These are phyloP conservation scores for Pichia inconspicua DNA, from an alignment of 1,139 yeast species.

Conservation along the genomic window DNA sequence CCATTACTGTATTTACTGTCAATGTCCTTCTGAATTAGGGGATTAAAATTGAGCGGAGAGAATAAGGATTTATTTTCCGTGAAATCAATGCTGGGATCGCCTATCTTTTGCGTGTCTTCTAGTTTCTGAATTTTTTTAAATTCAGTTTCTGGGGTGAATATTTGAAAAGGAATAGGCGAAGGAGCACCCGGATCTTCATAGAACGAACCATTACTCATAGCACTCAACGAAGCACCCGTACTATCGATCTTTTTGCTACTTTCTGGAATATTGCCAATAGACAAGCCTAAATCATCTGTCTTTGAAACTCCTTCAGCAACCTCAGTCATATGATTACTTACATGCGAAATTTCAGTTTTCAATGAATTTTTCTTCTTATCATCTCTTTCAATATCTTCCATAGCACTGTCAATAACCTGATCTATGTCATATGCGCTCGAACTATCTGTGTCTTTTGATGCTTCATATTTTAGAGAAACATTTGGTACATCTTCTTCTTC, in stretches of 20 bases:
- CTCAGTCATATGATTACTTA: neutral
- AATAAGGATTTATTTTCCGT: conserved; percentile 46
- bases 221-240: neutral
- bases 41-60: conserved; percentile 75
- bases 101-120: neutral
- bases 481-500: conserved; percentile 2
- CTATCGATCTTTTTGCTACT: neutral
- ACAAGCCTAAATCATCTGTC: neutral
- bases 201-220: conserved; percentile 30
- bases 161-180: conserved; percentile 58
- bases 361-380: conserved; percentile 3
- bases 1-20: conserved; percentile 82
- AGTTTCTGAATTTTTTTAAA: conserved; percentile 13
- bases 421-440: conserved; percentile 27
- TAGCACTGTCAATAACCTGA: conserved; percentile 18
- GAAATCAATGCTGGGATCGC: neutral
- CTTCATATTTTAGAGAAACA: neutral
- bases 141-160: conserved; percentile 29
- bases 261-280: neutral
- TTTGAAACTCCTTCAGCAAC: neutral
- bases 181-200: conserved; percentile 83
- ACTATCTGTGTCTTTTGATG: neutral
- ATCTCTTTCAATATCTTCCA: conserved; percentile 3
- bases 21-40: conserved; percentile 63
- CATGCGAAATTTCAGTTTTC: neutral